Conservation (phyloP, 331 rosid species). For the Spiraea crenata region DNA sequence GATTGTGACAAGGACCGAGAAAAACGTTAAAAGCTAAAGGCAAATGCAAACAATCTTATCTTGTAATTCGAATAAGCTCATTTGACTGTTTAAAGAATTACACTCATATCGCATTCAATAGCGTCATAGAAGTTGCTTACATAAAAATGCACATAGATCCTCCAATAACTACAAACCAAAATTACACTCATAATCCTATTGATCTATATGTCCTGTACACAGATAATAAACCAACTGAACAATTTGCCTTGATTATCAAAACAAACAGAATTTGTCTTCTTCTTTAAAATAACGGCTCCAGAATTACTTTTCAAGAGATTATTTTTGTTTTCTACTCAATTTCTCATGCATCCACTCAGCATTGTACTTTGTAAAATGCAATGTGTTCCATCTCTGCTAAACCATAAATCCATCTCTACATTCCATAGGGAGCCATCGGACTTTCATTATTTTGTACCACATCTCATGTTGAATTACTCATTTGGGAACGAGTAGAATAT, state of each 20-base stretch:
- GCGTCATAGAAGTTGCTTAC: slow-evolving; percentile 16
- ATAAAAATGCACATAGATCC: slow-evolving; percentile 2
- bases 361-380: not conserved
- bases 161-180: slow-evolving; percentile 20
- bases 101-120: not conserved
- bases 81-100: not conserved
- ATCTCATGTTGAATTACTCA: slow-evolving; percentile 35
- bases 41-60: too few relatives aligned
- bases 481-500: slow-evolving; percentile 50
- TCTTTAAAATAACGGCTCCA: slow-evolving; percentile 17
- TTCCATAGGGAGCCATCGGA: slow-evolving; percentile 7
- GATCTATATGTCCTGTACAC: slow-evolving; percentile 30
- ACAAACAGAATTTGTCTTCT: not conserved
- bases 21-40: not conserved
- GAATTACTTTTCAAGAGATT: slow-evolving; percentile 10
- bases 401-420: not conserved
- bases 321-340: slow-evolving; percentile 5
- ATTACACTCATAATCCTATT: slow-evolving; percentile 5
- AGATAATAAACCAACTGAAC: slow-evolving; percentile 24
- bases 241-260: slow-evolving; percentile 1
- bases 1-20: not conserved
- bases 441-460: slow-evolving; percentile 23
- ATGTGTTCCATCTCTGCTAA: not conserved
- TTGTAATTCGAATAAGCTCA: not conserved
- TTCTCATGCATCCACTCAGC: not conserved